Conservation (phyloP, 352 stramenopile species). For the Globisporangium barbulae region DNA sequence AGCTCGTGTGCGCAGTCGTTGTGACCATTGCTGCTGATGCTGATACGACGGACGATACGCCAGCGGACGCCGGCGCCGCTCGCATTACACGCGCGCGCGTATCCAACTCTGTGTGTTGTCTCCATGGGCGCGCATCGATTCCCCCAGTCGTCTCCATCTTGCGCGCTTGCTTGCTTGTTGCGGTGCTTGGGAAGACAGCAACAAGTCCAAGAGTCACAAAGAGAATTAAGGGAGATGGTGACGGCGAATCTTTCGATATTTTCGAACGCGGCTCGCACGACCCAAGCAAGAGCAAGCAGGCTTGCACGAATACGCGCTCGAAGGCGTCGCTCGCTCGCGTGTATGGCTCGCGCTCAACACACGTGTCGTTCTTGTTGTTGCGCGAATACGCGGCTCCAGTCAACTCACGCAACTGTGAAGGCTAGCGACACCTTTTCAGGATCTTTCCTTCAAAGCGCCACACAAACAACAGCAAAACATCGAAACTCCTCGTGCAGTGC, state of each 20-base stretch:
- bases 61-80: conserved; percentile 7
- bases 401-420: background rate
- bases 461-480: background rate
- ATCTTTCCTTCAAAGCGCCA: background rate
- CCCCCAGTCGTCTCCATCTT: background rate
- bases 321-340: background rate
- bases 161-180: conserved; percentile 3
- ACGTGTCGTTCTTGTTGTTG: background rate
- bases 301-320: background rate
- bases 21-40: background rate
- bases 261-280: background rate
- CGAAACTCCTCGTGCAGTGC: background rate
- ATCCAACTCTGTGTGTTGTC: conserved; percentile 10
- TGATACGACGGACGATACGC: background rate
- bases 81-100: conserved; percentile 6
- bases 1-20: background rate
- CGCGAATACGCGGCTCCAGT: background rate
- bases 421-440: background rate
- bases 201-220: conserved; percentile 4
- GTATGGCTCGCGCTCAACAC: background rate
- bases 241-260: conserved; percentile 5
- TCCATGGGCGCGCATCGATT: conserved; percentile 1
- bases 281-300: background rate
- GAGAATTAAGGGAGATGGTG: background rate
- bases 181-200: background rate